Evolutionary conservation across 208 protist genomes (phyloP).

Genomic region (Wallacemonas rigidus): DNA sequence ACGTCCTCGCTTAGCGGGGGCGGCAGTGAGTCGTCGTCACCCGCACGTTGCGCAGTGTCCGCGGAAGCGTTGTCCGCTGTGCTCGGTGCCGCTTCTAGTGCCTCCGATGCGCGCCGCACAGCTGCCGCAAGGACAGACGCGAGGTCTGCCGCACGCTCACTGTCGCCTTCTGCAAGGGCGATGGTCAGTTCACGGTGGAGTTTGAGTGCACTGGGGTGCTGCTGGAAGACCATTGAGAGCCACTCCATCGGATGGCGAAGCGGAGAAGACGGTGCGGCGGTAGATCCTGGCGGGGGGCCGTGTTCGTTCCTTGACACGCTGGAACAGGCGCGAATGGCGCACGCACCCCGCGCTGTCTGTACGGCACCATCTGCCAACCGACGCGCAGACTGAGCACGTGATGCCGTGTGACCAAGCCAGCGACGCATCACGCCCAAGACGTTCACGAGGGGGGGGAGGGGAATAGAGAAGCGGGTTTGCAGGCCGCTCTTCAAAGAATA

Average conservation of each 20-base stretch:
- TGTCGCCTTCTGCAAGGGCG: conserved; percentile 63
- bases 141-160: conserved; percentile 58
- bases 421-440: too few species aligned
- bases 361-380: too few species aligned
- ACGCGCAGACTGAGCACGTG: too few species aligned
- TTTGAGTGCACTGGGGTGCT: conserved; percentile 58
- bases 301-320: not conserved
- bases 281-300: not conserved
- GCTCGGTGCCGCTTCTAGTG: not conserved
- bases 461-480: too few species aligned
- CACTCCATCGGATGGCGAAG: conserved; percentile 59
- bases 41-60: not conserved
- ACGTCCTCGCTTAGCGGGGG: conserved; percentile 26
- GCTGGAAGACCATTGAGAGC: conserved; percentile 67
- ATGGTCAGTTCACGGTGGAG: conserved; percentile 80
- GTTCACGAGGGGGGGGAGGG: too few species aligned
- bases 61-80: not conserved
- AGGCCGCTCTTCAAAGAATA: too few species aligned
- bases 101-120: conserved; percentile 32
- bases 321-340: not conserved
- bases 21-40: conserved; percentile 21
- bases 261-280: not conserved
- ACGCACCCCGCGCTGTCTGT: too few species aligned
- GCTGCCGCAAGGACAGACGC: conserved; percentile 60
- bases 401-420: too few species aligned